Evolutionary conservation across 2,329 filamentous ascomycete genomes (phyloP).

Genomic region (Dactylonectria macrodidyma): DNA sequence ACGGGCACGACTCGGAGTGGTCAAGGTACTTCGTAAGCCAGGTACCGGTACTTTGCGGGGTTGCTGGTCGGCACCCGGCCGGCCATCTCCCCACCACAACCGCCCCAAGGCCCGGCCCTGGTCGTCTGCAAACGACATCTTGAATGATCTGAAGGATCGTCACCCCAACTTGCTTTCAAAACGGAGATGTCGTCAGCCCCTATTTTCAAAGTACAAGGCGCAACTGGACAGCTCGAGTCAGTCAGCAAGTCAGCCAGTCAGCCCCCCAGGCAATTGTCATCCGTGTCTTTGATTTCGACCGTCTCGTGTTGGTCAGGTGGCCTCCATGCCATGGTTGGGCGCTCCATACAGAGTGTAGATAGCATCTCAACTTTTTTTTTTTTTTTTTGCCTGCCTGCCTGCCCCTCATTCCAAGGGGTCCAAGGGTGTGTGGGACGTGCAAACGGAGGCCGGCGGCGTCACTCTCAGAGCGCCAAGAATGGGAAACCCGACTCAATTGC

Average conservation of each 20-base stretch:
- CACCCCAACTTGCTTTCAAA: constrained; percentile 18
- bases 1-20: not conserved
- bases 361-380: constrained; percentile 24
- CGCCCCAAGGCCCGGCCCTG: constrained; percentile 29
- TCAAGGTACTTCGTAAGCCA: constrained; percentile 5
- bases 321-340: not conserved
- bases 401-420: constrained; percentile 28
- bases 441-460: constrained; percentile 13
- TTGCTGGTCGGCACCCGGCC: constrained; percentile 28
- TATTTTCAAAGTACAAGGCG: constrained; percentile 29
- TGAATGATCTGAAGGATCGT: constrained; percentile 41
- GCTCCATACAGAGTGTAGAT: not conserved
- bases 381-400: not conserved
- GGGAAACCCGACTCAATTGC: constrained; percentile 29
- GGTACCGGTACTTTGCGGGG: constrained; percentile 36
- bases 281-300: constrained; percentile 29
- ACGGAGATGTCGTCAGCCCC: constrained; percentile 38
- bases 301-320: constrained; percentile 34
- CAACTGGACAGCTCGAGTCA: constrained; percentile 23
- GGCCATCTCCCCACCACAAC: constrained; percentile 37
- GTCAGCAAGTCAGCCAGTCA: constrained; percentile 19
- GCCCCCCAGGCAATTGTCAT: constrained; percentile 21
- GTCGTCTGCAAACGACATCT: constrained; percentile 20
- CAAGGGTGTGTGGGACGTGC: constrained; percentile 34
- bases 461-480: constrained; percentile 27